phyloP scores from a whole-genome alignment of 2,329 filamentous ascomycete species.

The Dothistroma septosporum region DNA sequence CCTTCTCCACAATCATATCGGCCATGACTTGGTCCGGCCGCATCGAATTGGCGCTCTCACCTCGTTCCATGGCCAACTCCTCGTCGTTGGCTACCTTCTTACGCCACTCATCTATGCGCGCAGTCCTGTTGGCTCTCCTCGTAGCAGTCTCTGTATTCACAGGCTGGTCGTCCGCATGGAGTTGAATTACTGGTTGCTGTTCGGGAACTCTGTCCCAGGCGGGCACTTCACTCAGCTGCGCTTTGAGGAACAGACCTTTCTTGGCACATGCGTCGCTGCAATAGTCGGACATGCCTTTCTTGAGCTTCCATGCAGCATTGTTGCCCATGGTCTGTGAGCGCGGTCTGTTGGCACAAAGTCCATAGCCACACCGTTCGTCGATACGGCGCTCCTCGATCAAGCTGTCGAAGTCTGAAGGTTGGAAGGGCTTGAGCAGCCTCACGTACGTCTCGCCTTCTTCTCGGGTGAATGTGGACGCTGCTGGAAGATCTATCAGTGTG shows the following conservation, averaged over 20 bases:
- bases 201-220: constrained; percentile 72
- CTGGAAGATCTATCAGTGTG: constrained; percentile 62
- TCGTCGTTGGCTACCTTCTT: constrained; percentile 30
- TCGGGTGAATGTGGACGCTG: constrained; percentile 46
- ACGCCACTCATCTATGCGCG: constrained; percentile 26
- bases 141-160: constrained; percentile 18
- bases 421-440: constrained; percentile 65
- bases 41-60: constrained; percentile 35
- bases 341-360: constrained; percentile 67
- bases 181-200: constrained; percentile 36
- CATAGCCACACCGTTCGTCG: constrained; percentile 76
- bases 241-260: constrained; percentile 77
- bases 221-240: constrained; percentile 80
- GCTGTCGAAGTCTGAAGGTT: constrained; percentile 83
- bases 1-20: constrained; percentile 34
- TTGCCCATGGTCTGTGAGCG: constrained; percentile 44
- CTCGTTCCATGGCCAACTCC: constrained; percentile 44
- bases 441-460: constrained; percentile 65
- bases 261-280: constrained; percentile 76
- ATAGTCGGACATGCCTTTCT: constrained; percentile 76
- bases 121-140: constrained; percentile 33
- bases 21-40: constrained; percentile 33
- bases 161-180: constrained; percentile 36
- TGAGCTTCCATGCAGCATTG: constrained; percentile 62
- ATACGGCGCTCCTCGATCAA: constrained; percentile 86